Evolutionary conservation across 345 rosid species (phyloP), one percentile per base, ranked within the genome.

Genomic region (Sisymbrium altissimum): DNA sequence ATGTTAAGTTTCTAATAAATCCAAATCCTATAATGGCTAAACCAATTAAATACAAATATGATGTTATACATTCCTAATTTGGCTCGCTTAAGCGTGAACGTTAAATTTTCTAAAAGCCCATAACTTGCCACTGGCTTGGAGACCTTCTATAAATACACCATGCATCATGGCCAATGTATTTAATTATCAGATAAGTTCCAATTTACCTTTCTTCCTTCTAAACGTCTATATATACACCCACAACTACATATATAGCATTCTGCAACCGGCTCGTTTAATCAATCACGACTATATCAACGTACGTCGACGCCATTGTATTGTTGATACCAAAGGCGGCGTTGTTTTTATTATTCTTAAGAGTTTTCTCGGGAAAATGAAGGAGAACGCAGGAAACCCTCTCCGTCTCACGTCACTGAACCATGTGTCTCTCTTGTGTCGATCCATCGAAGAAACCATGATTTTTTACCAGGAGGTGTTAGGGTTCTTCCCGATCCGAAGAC

Each of bases 401-500:
- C 73, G 73, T 35, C 82, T 90, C 12, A 90, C 82, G 82, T 86
- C 88, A 9, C 64, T 90, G 66, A 90, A 93, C 77, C 96, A 93
- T 71, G 82, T 93, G 15, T 90, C 98, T 0, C 64, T 88, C 23
- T 72, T 78, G 43, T 88, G 97, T 65, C 80, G 89, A 76, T 88
- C 97, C 15, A 21, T 93, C 1, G 82, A 86, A 44, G 78, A 83
- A 49, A 84, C 98, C 15, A 64, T 90, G 50, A 64, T 75, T 33
- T 93, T 93, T 82, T 88, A 93, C 50, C 88, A 81, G 10, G 75
- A 86, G 11, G 81, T 89, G 9, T 87, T 93, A 32, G 98, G 98
- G 3, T 90, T 93, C 79, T 46, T 79, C 36, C 90, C 93, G 14
- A 63, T 92, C 35, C 74, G 84, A 41, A 84, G 98, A 68, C 97